These are phyloP conservation scores for Perkinsus marinus DNA, from an alignment of 169 alveolate species.

Conservation along the genomic window DNA sequence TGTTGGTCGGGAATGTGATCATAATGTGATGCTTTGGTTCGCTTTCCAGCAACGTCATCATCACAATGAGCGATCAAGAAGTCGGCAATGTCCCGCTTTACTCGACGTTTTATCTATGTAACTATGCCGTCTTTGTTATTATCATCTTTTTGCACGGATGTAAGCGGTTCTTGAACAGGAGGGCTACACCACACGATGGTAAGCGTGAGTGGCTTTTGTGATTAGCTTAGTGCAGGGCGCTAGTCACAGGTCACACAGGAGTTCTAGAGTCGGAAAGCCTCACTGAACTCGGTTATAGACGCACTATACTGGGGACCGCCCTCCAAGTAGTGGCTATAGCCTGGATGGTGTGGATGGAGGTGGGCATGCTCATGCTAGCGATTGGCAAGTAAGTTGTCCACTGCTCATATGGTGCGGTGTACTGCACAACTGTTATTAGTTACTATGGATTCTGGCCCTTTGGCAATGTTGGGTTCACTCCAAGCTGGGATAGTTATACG, in stretches of 20 bases:
- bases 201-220: not conserved
- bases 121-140: not conserved
- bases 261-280: not conserved
- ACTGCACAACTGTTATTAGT: not conserved
- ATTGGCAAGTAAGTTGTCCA: not conserved
- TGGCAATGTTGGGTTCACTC: not conserved
- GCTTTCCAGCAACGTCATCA: not conserved
- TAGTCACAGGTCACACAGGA: not conserved
- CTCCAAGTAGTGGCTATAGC: not conserved
- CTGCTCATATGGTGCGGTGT: not conserved
- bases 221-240: not conserved
- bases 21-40: not conserved
- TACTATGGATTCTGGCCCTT: not conserved
- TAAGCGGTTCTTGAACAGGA: not conserved
- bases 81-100: not conserved
- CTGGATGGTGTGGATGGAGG: not conserved
- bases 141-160: not conserved
- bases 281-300: not conserved
- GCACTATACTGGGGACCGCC: not conserved
- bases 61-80: not conserved
- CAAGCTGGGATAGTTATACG: not conserved
- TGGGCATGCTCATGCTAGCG: not conserved
- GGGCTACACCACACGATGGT: not conserved
- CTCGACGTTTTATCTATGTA: not conserved
- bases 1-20: too few species aligned